A percentile compares a stretch with the other conserved stretches of the same genome.
phyloP scores from a whole-genome alignment of 805 yeast genomes.

The Wickerhamomyces mucosus region DNA sequence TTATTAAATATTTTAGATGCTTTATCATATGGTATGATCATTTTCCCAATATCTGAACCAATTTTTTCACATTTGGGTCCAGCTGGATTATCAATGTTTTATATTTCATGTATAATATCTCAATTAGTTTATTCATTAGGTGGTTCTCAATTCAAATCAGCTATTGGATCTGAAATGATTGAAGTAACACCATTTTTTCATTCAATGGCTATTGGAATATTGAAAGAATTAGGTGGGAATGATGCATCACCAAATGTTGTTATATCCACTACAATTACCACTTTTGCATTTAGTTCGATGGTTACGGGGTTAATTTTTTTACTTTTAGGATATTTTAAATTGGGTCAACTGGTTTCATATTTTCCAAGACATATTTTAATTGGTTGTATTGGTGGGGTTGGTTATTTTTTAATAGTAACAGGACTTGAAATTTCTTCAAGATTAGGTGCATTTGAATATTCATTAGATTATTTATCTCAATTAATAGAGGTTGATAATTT shows the following conservation, averaged over 20 bases:
- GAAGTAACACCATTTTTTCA: conserved; percentile 99
- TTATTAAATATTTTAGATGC: conserved; percentile 86
- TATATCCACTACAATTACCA: conserved; percentile 76
- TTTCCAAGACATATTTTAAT: conserved; percentile 94
- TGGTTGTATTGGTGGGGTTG: conserved; percentile 98
- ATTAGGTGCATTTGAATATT: conserved; percentile 60
- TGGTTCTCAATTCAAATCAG: conserved; percentile 80
- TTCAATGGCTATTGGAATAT: conserved; percentile 76
- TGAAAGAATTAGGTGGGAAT: conserved; percentile 42
- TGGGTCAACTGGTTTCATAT: conserved; percentile 87
- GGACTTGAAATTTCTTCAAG: conserved; percentile 89
- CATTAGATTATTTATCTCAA: conserved; percentile 41
- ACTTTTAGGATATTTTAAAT: conserved; percentile 61
- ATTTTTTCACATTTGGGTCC: conserved; percentile 74
- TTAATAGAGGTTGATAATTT: conserved; percentile 36
- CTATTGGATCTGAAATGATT: conserved; percentile 97
- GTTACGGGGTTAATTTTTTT: conserved; percentile 81
- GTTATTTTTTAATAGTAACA: conserved; percentile 81
- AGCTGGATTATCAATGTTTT: conserved; percentile 88
- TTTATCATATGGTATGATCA: conserved; percentile 92
- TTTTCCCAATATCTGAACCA: conserved; percentile 84
- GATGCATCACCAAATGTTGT: conserved; percentile 35
- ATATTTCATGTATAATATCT: conserved; percentile 81
- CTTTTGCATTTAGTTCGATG: conserved; percentile 75
- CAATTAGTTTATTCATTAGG: conserved; percentile 86